Percentiles rank a stretch among this genome's conserved stretches.
Conservation (phyloP, 2,329 filamentous ascomycete species). For the Didymella arachidicola region DNA sequence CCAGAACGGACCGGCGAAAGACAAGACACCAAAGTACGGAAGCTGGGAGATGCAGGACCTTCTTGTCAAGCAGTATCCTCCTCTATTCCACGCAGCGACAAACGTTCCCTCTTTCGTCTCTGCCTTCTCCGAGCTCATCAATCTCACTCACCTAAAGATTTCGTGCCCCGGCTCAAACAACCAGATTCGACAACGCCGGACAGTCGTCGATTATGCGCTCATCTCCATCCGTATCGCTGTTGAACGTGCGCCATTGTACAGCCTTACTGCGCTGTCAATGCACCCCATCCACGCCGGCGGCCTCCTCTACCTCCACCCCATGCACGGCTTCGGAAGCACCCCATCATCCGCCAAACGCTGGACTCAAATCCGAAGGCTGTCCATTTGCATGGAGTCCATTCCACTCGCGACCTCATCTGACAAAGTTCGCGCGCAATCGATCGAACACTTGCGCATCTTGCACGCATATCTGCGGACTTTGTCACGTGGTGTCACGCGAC, state of each 20-base stretch:
- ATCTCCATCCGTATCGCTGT: conserved; percentile 85
- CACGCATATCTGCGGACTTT: conserved; percentile 81
- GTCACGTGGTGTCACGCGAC: conserved; percentile 69
- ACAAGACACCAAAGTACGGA: conserved; percentile 76
- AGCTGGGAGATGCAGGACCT: conserved; percentile 80
- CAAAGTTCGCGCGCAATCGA: conserved; percentile 69
- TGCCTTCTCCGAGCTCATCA: conserved; percentile 72
- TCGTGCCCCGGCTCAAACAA: conserved; percentile 76
- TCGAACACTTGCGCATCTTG: conserved; percentile 69
- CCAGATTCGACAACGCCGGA: conserved; percentile 73
- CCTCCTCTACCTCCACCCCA: conserved; percentile 78
- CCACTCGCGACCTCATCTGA: conserved; percentile 63
- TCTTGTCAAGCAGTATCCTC: conserved; percentile 85
- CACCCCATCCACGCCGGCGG: conserved; percentile 77
- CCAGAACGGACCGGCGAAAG: conserved; percentile 63
- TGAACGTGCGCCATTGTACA: conserved; percentile 72
- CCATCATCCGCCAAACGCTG: conserved; percentile 76
- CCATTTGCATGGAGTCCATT: conserved; percentile 74
- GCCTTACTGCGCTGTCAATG: conserved; percentile 74
- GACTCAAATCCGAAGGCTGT: conserved; percentile 77
- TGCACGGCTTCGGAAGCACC: conserved; percentile 75
- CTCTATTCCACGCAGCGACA: conserved; percentile 86
- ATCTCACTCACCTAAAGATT: conserved; percentile 76
- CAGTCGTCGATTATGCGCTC: conserved; percentile 85
- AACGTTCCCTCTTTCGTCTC: conserved; percentile 85